These are phyloP conservation scores for Fusarium coicis DNA, from an alignment of 2,329 filamentous ascomycete genomes.

Conservation along the genomic window DNA sequence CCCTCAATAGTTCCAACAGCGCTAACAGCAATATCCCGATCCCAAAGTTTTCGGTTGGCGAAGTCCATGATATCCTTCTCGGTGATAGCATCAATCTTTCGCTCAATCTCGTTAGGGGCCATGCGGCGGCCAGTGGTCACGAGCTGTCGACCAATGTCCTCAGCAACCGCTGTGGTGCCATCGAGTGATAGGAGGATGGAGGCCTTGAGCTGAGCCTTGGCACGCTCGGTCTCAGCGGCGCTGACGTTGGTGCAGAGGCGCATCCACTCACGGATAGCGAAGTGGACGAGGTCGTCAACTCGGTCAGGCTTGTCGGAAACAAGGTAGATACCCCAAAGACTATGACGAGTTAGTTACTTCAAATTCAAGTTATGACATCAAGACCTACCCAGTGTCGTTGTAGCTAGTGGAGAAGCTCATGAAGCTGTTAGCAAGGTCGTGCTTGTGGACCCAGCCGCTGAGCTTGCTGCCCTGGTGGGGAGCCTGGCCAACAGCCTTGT, in stretches of 20 bases:
- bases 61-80: conserved; percentile 98
- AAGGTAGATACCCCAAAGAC: conserved; percentile 99
- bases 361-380: not conserved
- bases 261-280: conserved; percentile 98
- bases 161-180: conserved; percentile 94
- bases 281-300: conserved; percentile 97
- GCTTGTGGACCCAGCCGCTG: conserved; percentile 91
- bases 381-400: conserved; percentile 92
- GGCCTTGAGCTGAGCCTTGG: conserved; percentile 99
- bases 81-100: conserved; percentile 86
- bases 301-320: conserved; percentile 88
- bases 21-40: conserved; percentile 93
- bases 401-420: conserved; percentile 99
- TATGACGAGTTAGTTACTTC: conserved; percentile 54
- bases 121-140: conserved; percentile 95
- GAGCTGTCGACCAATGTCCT: conserved; percentile 98
- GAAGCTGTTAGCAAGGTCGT: conserved; percentile 98
- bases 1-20: conserved; percentile 95
- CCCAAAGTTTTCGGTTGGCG: conserved; percentile 94
- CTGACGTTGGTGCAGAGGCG: conserved; percentile 89
- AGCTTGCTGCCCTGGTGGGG: conserved; percentile 98
- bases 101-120: conserved; percentile 93
- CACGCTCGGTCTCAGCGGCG: conserved; percentile 93
- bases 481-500: conserved; percentile 97
- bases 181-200: conserved; percentile 97